A percentile compares a stretch with the other conserved stretches of the same genome.
Conservation (phyloP, 495 filamentous ascomycete genomes). For the Trichoderma gamsii region DNA sequence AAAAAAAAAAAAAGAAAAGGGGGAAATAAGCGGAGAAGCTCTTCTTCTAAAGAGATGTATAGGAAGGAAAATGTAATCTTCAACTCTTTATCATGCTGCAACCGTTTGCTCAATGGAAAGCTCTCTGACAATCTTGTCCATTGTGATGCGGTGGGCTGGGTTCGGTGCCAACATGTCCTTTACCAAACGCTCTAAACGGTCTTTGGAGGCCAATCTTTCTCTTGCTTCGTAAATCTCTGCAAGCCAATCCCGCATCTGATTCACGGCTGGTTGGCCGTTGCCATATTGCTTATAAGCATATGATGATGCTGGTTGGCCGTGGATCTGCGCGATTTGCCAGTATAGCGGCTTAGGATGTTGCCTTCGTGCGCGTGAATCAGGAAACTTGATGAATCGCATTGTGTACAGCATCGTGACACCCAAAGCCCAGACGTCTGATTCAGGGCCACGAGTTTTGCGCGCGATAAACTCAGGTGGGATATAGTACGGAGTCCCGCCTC, state of each 20-base stretch:
- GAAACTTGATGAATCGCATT: constrained; percentile 40
- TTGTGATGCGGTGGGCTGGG: constrained; percentile 37
- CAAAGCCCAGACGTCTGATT: constrained; percentile 46
- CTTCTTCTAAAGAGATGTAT: background rate
- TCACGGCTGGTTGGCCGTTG: constrained; percentile 28
- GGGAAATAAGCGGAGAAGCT: background rate
- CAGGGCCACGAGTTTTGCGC: constrained; percentile 37
- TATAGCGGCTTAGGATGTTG: constrained; percentile 39
- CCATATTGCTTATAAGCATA: constrained; percentile 18
- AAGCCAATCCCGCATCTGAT: constrained; percentile 44
- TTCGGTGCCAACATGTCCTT: constrained; percentile 42
- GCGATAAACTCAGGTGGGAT: constrained; percentile 46
- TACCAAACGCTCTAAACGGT: constrained; percentile 38
- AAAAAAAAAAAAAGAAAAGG: background rate
- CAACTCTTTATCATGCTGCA: background rate
- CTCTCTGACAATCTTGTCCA: constrained; percentile 33
- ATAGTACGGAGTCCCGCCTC: constrained; percentile 46
- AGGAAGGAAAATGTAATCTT: background rate
- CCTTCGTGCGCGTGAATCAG: constrained; percentile 36
- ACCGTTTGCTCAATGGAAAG: constrained; percentile 10
- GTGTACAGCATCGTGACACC: constrained; percentile 47
- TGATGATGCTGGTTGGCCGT: constrained; percentile 21
- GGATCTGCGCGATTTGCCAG: constrained; percentile 42
- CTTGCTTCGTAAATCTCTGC: constrained; percentile 36
- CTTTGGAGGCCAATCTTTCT: constrained; percentile 28